phyloP scores from a whole-genome alignment of 2,329 filamentous ascomycete species.

The Microcyclospora tardicrescens region DNA sequence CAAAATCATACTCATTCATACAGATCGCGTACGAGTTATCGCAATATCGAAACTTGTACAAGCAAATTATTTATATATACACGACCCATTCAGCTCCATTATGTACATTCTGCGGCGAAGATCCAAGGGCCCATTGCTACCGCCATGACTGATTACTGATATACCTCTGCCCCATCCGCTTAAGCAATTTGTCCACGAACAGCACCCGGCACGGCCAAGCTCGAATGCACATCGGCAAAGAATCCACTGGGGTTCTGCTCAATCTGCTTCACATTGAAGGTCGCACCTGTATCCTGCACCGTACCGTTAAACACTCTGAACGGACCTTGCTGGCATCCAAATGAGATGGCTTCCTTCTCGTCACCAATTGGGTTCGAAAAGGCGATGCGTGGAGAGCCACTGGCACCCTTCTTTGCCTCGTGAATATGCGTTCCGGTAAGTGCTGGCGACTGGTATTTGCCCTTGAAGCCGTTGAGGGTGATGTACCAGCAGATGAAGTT shows the following conservation, averaged over 20 bases:
- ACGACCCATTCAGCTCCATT: too few relatives aligned
- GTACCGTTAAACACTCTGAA: constrained; percentile 31
- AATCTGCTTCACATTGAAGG: constrained; percentile 39
- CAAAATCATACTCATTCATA: too few relatives aligned
- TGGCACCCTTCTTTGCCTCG: constrained; percentile 32
- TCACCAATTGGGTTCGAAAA: constrained; percentile 37
- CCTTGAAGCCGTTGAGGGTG: constrained; percentile 36
- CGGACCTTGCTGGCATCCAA: constrained; percentile 33
- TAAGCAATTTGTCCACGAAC: constrained; percentile 37
- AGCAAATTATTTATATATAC: too few relatives aligned
- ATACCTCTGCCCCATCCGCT: not conserved
- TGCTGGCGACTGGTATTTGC: constrained; percentile 39
- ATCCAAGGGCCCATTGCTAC: too few relatives aligned
- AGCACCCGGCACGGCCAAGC: constrained; percentile 36
- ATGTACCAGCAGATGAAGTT: constrained; percentile 40
- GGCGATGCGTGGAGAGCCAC: constrained; percentile 40
- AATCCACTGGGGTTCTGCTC: constrained; percentile 38
- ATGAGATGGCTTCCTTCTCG: constrained; percentile 24
- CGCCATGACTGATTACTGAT: too few relatives aligned
- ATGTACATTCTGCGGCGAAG: too few relatives aligned
- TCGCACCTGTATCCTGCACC: constrained; percentile 30
- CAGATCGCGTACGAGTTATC: too few relatives aligned
- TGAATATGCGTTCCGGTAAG: constrained; percentile 44
- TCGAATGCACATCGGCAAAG: constrained; percentile 43
- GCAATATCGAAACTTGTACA: too few relatives aligned